Conservation (phyloP, 2,329 filamentous ascomycete species). For the Penicillium oxalicum region DNA sequence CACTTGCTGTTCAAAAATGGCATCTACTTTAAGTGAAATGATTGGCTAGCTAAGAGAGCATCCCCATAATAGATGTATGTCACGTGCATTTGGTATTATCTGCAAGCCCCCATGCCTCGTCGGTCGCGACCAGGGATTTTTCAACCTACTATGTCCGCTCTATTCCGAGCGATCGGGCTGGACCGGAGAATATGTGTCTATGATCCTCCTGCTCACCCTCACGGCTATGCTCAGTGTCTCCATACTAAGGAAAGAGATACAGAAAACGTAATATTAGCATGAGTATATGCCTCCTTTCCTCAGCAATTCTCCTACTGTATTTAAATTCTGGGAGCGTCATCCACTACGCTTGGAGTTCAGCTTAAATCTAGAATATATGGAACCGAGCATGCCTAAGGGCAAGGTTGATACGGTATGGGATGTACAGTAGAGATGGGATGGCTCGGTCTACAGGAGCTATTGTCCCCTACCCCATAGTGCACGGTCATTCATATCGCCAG, state of each 20-base stretch:
- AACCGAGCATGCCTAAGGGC: neutral
- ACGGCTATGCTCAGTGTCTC: neutral
- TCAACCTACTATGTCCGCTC: neutral
- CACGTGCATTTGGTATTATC: neutral
- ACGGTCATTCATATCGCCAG: too few relatives aligned
- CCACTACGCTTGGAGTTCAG: conserved; percentile 1
- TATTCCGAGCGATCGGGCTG: neutral
- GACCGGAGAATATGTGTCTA: neutral
- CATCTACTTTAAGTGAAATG: too few relatives aligned
- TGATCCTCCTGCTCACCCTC: too few relatives aligned
- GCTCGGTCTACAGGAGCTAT: too few relatives aligned
- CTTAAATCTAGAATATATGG: neutral
- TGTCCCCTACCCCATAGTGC: too few relatives aligned
- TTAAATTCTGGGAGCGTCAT: neutral
- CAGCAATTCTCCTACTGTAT: neutral
- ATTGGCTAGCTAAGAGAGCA: neutral
- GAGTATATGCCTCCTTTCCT: neutral
- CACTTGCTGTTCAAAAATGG: too few relatives aligned
- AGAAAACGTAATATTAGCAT: neutral
- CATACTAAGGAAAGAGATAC: neutral
- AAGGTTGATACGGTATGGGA: too few relatives aligned
- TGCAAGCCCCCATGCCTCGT: neutral
- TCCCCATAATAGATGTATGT: neutral
- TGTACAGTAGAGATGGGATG: too few relatives aligned
- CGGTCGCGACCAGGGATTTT: conserved; percentile 5